Evolutionary conservation across 805 yeast species (phyloP).

Genomic region (Metschnikowia similis): DNA sequence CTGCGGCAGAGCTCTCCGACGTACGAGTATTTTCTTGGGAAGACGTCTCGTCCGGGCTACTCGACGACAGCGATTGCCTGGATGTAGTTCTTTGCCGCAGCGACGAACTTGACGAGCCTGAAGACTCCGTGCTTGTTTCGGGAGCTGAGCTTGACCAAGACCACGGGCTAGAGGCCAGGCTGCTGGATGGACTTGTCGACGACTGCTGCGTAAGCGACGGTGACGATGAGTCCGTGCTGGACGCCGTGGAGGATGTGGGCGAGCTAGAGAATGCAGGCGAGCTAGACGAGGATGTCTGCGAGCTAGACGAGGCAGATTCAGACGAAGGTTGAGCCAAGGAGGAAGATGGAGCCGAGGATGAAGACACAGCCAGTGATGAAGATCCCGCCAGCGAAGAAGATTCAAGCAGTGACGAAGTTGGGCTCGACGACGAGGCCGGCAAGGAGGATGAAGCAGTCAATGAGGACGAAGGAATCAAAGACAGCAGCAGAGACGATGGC

Average conservation of each 20-base stretch:
- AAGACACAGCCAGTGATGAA: not conserved
- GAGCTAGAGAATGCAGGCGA: conserved; percentile 8
- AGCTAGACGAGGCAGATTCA: conserved; percentile 5
- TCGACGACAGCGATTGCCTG: conserved; percentile 1
- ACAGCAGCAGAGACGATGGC: not conserved
- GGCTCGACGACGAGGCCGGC: not conserved
- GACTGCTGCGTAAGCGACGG: conserved; percentile 17
- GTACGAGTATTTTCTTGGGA: not conserved
- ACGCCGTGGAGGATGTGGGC: conserved; percentile 10
- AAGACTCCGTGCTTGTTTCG: conserved; percentile 6
- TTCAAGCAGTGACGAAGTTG: not conserved
- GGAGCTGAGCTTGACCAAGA: conserved; percentile 11
- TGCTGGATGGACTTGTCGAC: conserved; percentile 21
- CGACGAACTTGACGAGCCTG: conserved; percentile 3
- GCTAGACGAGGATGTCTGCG: conserved; percentile 11
- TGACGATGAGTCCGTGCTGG: conserved; percentile 8
- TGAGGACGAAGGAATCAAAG: not conserved
- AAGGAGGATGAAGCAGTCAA: not conserved
- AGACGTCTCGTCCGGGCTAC: conserved; percentile 2
- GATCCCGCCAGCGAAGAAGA: not conserved
- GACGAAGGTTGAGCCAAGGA: not conserved
- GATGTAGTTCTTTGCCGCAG: not conserved
- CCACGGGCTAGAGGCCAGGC: conserved; percentile 14
- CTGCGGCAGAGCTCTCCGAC: not conserved
- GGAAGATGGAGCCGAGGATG: not conserved